phyloP scores from a whole-genome alignment of 176 grass and related monocot species.

The Areca catechu region DNA sequence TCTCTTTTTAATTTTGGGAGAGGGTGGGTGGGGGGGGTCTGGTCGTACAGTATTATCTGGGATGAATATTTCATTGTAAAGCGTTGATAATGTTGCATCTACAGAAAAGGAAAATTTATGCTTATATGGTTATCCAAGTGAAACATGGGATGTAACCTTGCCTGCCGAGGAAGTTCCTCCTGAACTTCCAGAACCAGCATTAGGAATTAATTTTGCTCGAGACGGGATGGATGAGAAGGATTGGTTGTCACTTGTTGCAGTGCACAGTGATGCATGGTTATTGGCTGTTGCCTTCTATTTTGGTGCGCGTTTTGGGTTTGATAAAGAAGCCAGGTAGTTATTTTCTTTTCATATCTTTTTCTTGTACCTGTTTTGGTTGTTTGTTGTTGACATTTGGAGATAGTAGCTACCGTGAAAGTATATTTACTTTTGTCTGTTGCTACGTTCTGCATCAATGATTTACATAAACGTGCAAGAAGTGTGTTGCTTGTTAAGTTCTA shows the following conservation, averaged over 20 bases:
- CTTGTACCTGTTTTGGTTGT: not conserved
- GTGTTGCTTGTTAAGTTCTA: too few relatives aligned
- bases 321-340: constrained; percentile 64
- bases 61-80: not conserved
- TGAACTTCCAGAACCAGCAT: constrained; percentile 74
- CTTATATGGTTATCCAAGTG: constrained; percentile 63
- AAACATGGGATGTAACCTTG: constrained; percentile 65
- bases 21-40: too few relatives aligned
- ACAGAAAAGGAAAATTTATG: constrained; percentile 80
- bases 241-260: constrained; percentile 70
- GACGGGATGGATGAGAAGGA: constrained; percentile 69
- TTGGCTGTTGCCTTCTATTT: constrained; percentile 75
- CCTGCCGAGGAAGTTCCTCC: constrained; percentile 76
- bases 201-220: constrained; percentile 91
- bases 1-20: too few relatives aligned
- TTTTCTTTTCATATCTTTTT: constrained; percentile 1
- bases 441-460: too few relatives aligned
- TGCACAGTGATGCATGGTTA: constrained; percentile 86
- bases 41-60: not conserved
- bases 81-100: not conserved
- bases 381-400: too few relatives aligned
- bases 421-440: too few relatives aligned
- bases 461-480: too few relatives aligned
- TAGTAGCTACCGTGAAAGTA: too few relatives aligned
- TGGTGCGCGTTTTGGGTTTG: constrained; percentile 63